Base-by-base conservation (phyloP, 2,329 filamentous ascomycete genomes). In the Cladosporium sp. region DNA sequence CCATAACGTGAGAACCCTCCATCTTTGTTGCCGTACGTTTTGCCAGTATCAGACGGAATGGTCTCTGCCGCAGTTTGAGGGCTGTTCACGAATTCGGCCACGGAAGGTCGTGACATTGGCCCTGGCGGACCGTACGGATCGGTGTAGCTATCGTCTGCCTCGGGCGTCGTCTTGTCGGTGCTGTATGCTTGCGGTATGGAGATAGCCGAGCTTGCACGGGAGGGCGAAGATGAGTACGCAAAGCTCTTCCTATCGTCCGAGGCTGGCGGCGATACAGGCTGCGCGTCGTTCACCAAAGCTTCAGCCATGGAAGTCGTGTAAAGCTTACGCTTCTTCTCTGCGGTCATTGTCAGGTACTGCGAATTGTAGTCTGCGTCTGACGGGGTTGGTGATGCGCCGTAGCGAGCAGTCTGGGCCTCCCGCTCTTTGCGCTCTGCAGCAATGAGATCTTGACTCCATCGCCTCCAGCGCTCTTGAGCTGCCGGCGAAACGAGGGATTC, bases 401-500 rank as follows among this genome's bases (percentile, higher is more conserved):
- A 62, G 8, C 54, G 55, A 14, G 59, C 54, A 18, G 54, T 49
- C 28, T 62, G 56, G 18, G 62, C 58, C 38, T 68, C 68, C 19
- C 56, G 64, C 16, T 65, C 70, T 68, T 78, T 70, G 53, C 70
- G 69, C 56, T 84, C 81, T 10, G 81, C 84, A 52, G 78, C 76
- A 59, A 77, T 77, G 28, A 96, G 74, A 61, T 95, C 91, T 34
- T 70, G 64, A 53, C 72, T 77, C 93, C 93, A 98, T 54, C 84
- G 82, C 42, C 82, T 65, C 74, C 86, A 97, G 40, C 93, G 84
- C 54, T 93, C 86, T 56, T 79, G 78, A 14, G 93, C 87, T 58
- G 83, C 86, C 49, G 80, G 83, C 3, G 92, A 95, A n/a, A 96
- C 78, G 14, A 98, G 76, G 41, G 77, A 78, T 41, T 93, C 86